These are phyloP conservation scores for Poronia punctata DNA, from an alignment of 495 filamentous ascomycete genomes.

Conservation along the genomic window DNA sequence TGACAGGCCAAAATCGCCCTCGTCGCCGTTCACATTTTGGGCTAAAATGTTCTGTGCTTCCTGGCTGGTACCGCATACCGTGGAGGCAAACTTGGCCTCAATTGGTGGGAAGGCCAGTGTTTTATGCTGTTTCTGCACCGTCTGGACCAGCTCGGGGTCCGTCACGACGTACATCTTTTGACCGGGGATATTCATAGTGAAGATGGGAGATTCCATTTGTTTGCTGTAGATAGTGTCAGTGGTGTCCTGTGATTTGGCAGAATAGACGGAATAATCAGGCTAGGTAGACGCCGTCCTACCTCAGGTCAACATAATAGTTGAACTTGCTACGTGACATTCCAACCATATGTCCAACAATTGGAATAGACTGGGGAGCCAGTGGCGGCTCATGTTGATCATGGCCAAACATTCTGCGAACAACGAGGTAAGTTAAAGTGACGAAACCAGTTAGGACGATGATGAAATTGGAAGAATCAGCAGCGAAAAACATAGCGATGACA, in stretches of 20 bases:
- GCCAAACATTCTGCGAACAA: constrained; percentile 12
- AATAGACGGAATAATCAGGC: too few species aligned
- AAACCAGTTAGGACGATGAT: constrained; percentile 6
- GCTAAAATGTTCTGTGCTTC: constrained; percentile 20
- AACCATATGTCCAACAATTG: constrained; percentile 24
- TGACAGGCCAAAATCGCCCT: constrained; percentile 26
- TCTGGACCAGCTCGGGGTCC: constrained; percentile 26
- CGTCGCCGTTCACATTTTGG: constrained; percentile 16
- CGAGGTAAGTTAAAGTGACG: constrained; percentile 10
- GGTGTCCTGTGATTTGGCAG: too few species aligned
- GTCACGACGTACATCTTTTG: constrained; percentile 34
- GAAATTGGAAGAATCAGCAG: not conserved
- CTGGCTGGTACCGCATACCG: constrained; percentile 22
- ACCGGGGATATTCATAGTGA: constrained; percentile 27
- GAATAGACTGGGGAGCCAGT: constrained; percentile 18
- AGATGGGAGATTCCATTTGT: constrained; percentile 22
- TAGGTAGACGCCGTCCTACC: not conserved
- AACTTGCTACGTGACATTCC: constrained; percentile 19
- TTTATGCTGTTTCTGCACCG: constrained; percentile 26
- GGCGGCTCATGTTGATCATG: constrained; percentile 25
- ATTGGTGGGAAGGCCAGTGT: constrained; percentile 33
- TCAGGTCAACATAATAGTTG: constrained; percentile 17
- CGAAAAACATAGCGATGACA: constrained; percentile 1
- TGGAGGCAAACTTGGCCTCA: constrained; percentile 27
- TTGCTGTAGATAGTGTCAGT: too few species aligned